Conservation (phyloP, 2,329 filamentous ascomycete species). For the Pseudocercospora fuligena region DNA sequence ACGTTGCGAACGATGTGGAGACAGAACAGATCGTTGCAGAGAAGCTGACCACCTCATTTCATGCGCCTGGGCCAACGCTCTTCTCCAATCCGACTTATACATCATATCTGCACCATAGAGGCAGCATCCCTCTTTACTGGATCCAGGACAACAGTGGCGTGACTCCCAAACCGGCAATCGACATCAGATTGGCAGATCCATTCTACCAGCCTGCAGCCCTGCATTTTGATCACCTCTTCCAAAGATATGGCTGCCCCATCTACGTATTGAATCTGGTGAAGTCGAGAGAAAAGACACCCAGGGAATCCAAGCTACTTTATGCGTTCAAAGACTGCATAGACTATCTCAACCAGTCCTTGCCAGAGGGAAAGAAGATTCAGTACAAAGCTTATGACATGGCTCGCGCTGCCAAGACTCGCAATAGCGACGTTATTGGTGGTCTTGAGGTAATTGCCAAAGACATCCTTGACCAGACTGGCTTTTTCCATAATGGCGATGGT, state of each 20-base stretch:
- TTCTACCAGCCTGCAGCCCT: constrained; percentile 92
- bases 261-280: constrained; percentile 92
- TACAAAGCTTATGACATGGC: constrained; percentile 99
- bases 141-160: constrained; percentile 95
- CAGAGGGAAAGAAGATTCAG: constrained; percentile 80
- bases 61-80: constrained; percentile 81
- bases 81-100: constrained; percentile 92
- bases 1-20: constrained; percentile 98
- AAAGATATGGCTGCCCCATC: constrained; percentile 88
- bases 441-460: constrained; percentile 88
- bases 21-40: constrained; percentile 98
- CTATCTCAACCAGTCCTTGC: constrained; percentile 94
- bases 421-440: constrained; percentile 91
- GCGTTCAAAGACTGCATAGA: constrained; percentile 87
- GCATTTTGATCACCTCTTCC: constrained; percentile 93
- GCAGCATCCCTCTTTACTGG: constrained; percentile 97
- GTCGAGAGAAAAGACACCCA: constrained; percentile 79
- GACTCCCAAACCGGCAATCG: constrained; percentile 93
- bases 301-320: constrained; percentile 86
- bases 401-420: constrained; percentile 84
- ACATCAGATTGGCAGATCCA: constrained; percentile 92
- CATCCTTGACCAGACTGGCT: constrained; percentile 82
- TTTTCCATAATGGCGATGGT: constrained; percentile 90
- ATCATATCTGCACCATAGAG: constrained; percentile 94
- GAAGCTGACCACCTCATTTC: constrained; percentile 91